Evolutionary conservation across 2,329 filamentous ascomycete species (phyloP).

Genomic region (Grosmannia clavigera): DNA sequence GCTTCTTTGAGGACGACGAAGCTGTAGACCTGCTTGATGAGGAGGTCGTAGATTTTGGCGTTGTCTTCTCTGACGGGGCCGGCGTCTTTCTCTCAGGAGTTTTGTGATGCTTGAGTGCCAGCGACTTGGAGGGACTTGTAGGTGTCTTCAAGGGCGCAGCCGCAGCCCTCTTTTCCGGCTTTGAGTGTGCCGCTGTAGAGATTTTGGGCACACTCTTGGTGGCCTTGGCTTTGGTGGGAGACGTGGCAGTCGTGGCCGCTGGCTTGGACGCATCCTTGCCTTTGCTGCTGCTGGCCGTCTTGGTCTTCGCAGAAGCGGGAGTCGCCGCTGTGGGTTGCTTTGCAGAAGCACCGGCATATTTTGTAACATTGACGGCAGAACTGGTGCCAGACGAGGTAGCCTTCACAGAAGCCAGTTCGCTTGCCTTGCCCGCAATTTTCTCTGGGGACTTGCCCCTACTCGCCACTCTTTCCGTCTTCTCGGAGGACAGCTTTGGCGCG

Average conservation of each 20-base stretch:
- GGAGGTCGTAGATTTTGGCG: conserved; percentile 13
- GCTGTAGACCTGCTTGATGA: conserved; percentile 19
- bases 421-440: background rate
- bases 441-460: background rate
- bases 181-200: conserved; percentile 21
- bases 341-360: background rate
- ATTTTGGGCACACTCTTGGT: conserved; percentile 18
- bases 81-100: conserved; percentile 23
- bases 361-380: background rate
- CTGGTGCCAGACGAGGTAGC: background rate
- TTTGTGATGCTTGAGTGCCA: conserved; percentile 18
- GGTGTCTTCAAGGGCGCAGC: conserved; percentile 23
- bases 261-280: background rate
- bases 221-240: background rate
- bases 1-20: conserved; percentile 28
- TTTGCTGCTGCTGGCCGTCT: background rate
- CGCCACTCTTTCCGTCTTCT: background rate
- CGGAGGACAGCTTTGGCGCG: background rate
- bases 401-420: background rate
- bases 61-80: background rate
- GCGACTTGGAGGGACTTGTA: conserved; percentile 21
- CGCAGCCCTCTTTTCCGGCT: conserved; percentile 24
- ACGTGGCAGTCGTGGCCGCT: background rate
- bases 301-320: background rate
- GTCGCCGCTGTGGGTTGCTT: background rate